Evolutionary conservation across 306 rosid species (phyloP), one percentile per base, ranked within the genome.

Genomic region (Spatholobus suberectus): DNA sequence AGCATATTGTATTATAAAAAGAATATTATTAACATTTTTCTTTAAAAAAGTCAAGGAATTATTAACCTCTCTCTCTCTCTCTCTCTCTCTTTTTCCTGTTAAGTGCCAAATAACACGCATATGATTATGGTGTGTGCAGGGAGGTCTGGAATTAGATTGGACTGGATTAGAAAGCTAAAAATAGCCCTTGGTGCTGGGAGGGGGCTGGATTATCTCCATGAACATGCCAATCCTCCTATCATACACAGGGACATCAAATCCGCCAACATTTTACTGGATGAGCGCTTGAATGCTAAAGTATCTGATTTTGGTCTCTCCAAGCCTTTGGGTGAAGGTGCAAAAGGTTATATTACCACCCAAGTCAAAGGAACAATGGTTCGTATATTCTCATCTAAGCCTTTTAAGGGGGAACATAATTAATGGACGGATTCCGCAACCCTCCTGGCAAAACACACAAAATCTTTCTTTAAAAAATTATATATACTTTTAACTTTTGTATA

Each of bases 191-290:
- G 93, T 70, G 83, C 94, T n/a, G 97, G 97, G 0, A 90, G 91
- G 83, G 98, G 97, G 2, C 82, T 94, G 68, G 78, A 92, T 17
- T 92, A 92, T 85, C 96, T 92, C 14, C 98, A 94, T 74, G 97
- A 91, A 55, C 91, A 40, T 37, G 96, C 96, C 15, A 84, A 90
- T 44, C 97, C 97, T 62, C 90, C 97, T 7, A 92, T 91, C 63
- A 94, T 91, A 78, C 97, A 94, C 37, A 86, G 97, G 79, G 97
- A 94, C 84, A 81, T 92, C n/a, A 94, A 94, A 86, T 92, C 98
- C 54, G 81, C 84, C 67, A 94, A 94, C 78, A 91, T 94, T 43
- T 85, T 95, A 13, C 83, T 93, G 24, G 98, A 95, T 46, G 93
- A 91, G 5, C 75, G 38, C 63, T 77, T 91, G 65, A 88, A 75